phyloP scores from a whole-genome alignment of 352 stramenopile species.

The Phytophthora hibernalis region DNA sequence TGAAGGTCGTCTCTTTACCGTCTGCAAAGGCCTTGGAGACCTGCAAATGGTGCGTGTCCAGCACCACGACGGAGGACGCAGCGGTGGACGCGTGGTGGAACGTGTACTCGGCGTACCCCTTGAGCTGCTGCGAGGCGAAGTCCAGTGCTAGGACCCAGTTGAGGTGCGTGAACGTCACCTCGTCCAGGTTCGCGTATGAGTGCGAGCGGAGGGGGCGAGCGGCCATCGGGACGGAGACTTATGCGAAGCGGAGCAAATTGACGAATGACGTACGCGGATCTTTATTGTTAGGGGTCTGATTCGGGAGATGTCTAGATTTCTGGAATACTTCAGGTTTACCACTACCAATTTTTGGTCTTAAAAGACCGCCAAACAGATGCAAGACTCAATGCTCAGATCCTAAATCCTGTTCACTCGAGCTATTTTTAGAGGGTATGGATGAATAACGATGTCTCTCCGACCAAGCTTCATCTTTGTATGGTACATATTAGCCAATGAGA shows the following conservation, averaged over 20 bases:
- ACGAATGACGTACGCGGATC: constrained; percentile 15
- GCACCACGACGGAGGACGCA: constrained; percentile 48
- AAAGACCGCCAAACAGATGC: too few relatives aligned
- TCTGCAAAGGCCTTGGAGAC: constrained; percentile 70
- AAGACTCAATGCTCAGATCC: too few relatives aligned
- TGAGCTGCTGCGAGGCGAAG: constrained; percentile 79
- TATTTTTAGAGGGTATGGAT: too few relatives aligned
- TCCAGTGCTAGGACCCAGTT: constrained; percentile 88
- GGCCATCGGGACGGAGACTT: constrained; percentile 9
- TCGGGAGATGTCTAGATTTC: too few relatives aligned
- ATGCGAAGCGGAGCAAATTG: constrained; percentile 16
- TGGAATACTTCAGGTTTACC: too few relatives aligned
- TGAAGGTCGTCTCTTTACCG: constrained; percentile 66
- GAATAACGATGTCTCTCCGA: too few relatives aligned
- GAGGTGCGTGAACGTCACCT: constrained; percentile 88
- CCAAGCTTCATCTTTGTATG: too few relatives aligned
- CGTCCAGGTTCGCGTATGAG: constrained; percentile 89
- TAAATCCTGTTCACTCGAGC: too few relatives aligned
- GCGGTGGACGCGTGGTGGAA: constrained; percentile 51
- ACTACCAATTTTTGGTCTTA: too few relatives aligned
- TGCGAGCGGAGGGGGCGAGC: constrained; percentile 40
- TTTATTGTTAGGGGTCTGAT: too few relatives aligned
- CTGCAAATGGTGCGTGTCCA: constrained; percentile 89
- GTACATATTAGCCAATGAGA: too few relatives aligned
- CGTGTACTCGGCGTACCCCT: constrained; percentile 86